phyloP scores from a whole-genome alignment of 164 flowering plant species.

The Magnolia kwangsiensis region DNA sequence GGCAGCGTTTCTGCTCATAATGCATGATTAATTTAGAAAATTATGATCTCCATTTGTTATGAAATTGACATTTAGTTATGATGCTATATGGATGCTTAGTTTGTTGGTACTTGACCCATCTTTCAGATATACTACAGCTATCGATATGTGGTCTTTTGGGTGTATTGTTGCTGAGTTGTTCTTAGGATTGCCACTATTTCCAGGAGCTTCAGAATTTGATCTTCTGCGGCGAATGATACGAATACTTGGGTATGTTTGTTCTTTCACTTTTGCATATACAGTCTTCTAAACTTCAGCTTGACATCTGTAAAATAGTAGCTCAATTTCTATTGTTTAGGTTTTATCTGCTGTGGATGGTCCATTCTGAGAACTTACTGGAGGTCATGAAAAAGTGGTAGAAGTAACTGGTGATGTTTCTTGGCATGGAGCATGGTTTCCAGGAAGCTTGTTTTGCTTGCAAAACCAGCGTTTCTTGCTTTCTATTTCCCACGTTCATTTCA shows the following conservation, averaged over 20 bases:
- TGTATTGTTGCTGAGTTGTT: constrained; percentile 96
- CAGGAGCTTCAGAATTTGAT: constrained; percentile 98
- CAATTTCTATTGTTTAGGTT: no score
- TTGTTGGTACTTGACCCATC: constrained; percentile 31
- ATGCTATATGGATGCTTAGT: constrained; percentile 9
- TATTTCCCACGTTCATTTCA: no score
- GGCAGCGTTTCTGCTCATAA: no score
- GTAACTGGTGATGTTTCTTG: no score
- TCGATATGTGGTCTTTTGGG: constrained; percentile 99
- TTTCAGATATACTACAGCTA: constrained; percentile 85
- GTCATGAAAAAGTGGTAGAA: no score
- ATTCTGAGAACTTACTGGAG: no score
- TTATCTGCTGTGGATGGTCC: no score
- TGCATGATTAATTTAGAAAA: background rate
- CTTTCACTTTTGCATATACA: background rate
- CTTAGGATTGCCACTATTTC: constrained; percentile 90
- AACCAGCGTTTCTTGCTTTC: no score
- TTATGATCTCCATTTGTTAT: background rate
- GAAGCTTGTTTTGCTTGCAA: no score
- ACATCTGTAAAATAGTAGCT: background rate
- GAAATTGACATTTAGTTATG: background rate
- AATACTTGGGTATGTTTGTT: constrained; percentile 69
- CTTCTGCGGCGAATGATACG: constrained; percentile 80
- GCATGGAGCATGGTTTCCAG: no score
- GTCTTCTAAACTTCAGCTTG: background rate